A percentile compares a stretch with the other conserved stretches of the same genome.
Evolutionary conservation across 2,329 filamentous ascomycete genomes (phyloP).

Genomic region (Aspergillus quadrilineatus): DNA sequence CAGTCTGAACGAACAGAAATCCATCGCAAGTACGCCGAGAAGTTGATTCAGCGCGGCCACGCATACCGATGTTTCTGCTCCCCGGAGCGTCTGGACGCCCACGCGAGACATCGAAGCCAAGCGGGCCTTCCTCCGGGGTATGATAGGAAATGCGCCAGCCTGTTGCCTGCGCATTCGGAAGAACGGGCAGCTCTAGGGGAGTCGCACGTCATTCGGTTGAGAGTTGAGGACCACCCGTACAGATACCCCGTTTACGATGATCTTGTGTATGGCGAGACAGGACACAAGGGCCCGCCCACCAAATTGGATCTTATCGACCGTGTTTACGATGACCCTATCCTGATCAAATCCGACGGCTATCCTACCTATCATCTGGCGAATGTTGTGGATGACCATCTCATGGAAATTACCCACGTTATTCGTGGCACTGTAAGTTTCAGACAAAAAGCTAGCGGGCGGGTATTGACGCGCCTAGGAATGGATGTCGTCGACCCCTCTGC

Average conservation of each 20-base stretch:
- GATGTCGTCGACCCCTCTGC: slow-evolving; percentile 88
- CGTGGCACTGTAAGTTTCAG: slow-evolving; percentile 66
- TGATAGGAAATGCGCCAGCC: slow-evolving; percentile 69
- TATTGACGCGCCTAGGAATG: slow-evolving; percentile 66
- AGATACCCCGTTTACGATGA: slow-evolving; percentile 68
- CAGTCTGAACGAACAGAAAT: slow-evolving; percentile 79
- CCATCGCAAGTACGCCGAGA: slow-evolving; percentile 69
- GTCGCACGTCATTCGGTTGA: slow-evolving; percentile 74
- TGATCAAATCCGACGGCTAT: slow-evolving; percentile 86
- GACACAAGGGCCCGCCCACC: slow-evolving; percentile 52
- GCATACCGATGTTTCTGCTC: slow-evolving; percentile 96
- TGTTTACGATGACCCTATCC: slow-evolving; percentile 76
- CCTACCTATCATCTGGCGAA: slow-evolving; percentile 98
- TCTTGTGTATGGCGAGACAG: slow-evolving; percentile 69
- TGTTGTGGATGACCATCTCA: slow-evolving; percentile 91
- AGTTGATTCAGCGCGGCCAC: slow-evolving; percentile 66
- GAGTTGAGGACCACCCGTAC: slow-evolving; percentile 48
- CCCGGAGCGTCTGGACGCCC: slow-evolving; percentile 64
- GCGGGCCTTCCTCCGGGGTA: slow-evolving; percentile 61
- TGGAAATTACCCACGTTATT: slow-evolving; percentile 95
- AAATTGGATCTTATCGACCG: slow-evolving; percentile 47
- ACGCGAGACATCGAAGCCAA: slow-evolving; percentile 63
- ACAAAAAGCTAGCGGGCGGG: not conserved
- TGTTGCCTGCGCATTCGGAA: slow-evolving; percentile 67
- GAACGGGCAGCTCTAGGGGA: slow-evolving; percentile 69